Percentiles rank a stretch among this genome's conserved stretches.
Evolutionary conservation across 139 green algal species (phyloP).

Genomic region (Closterium sp.): DNA sequence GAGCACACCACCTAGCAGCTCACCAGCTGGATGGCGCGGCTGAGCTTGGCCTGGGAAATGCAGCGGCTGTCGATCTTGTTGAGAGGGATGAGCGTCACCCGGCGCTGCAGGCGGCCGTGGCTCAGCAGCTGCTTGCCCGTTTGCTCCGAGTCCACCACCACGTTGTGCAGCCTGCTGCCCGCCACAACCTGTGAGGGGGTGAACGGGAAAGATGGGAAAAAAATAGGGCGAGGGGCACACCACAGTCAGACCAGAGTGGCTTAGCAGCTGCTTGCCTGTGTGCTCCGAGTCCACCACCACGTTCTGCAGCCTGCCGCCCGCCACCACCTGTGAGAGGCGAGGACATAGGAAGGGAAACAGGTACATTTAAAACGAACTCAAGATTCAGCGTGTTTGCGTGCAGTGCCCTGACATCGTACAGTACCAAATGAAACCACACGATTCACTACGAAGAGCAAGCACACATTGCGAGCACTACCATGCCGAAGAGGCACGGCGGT

Average conservation of each 20-base stretch:
- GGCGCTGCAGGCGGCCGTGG: slow-evolving; percentile 72
- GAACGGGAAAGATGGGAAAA: background rate
- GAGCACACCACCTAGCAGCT: too few relatives aligned
- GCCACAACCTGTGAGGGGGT: slow-evolving; percentile 61
- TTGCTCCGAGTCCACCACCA: slow-evolving; percentile 79
- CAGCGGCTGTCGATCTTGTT: slow-evolving; percentile 79
- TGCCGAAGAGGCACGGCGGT: too few relatives aligned
- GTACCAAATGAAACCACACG: too few relatives aligned
- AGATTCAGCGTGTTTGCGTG: too few relatives aligned
- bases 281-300: slow-evolving; percentile 81
- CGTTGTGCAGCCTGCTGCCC: slow-evolving; percentile 90
- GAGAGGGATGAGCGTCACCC: slow-evolving; percentile 96
- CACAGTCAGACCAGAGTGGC: slow-evolving; percentile 24
- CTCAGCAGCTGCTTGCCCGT: slow-evolving; percentile 89
- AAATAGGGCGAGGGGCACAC: background rate
- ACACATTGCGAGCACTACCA: too few relatives aligned
- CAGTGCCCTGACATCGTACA: too few relatives aligned
- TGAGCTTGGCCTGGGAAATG: slow-evolving; percentile 11
- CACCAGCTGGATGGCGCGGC: background rate
- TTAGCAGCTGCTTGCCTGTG: slow-evolving; percentile 86
- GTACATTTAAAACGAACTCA: too few relatives aligned
- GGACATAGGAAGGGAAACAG: too few relatives aligned
- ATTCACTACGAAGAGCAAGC: too few relatives aligned
- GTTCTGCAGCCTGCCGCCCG: slow-evolving; percentile 90
- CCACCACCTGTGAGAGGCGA: slow-evolving; percentile 56